Evolutionary conservation across 306 rosid species (phyloP), one percentile per base, ranked within the genome.

Genomic region (Delonix regia): DNA sequence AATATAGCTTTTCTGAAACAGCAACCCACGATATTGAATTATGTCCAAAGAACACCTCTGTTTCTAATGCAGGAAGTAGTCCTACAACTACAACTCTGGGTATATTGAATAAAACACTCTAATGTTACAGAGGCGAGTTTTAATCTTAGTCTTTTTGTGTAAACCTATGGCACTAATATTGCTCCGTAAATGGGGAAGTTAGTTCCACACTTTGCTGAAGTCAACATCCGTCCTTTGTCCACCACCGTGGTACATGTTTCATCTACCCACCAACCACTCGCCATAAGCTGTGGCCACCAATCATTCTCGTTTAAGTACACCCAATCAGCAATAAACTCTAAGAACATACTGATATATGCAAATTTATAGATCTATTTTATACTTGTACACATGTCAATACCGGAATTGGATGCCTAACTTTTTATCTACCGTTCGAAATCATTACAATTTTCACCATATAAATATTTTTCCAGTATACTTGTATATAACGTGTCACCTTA

Each of bases 171-270:
- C 14, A 39, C 15, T 34, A 18, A 2, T 61, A 61, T 15, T 13
- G 39, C 36, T 61, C 3, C 30, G 13, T 30, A 15, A 27, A 59
- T 27, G 67, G 21, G 7, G 0, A 19, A 38, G 44, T 18, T 64
- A 3, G 47, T 15, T 61, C 6, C 27, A n/a, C 38, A 6, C n/a
- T 22, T 53, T 76, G 52, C 3, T 30, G n/a, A 14, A 24, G 53
- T 51, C 55, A 22, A 24, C 79, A 71, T 61, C 69, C 81, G 41
- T 36, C 60, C 24, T 60, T 73, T 51, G 24, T 69, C 80, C 60
- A 67, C 69, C 81, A 78, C 75, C 60, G 14, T 25, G 12, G 15
- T 22, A 51, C 62, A 56, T 9, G 18, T 60, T 60, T 60, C 39
- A 27, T 1, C 16, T 15, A 60, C 66, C 41, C 41, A 59, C 18